phyloP scores from a whole-genome alignment of 768 basidiomycete genomes.

The Cystofilobasidium bisporidii region DNA sequence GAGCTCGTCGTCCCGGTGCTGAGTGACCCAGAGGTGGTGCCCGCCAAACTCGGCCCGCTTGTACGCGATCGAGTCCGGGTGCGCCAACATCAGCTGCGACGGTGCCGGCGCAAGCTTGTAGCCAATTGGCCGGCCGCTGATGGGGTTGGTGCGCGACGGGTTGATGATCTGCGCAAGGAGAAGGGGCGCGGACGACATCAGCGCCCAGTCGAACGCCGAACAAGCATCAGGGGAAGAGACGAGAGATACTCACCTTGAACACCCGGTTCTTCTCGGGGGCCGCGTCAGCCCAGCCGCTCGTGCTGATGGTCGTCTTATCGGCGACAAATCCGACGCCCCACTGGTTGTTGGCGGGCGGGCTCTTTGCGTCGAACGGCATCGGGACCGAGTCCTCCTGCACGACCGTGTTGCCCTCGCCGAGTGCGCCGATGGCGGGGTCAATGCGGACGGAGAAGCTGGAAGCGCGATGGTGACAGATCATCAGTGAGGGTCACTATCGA shows the following conservation, averaged over 20 bases:
- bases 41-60: background rate
- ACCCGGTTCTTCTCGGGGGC: conserved; percentile 31
- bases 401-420: conserved; percentile 23
- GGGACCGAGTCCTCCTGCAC: conserved; percentile 35
- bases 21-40: background rate
- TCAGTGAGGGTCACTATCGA: background rate
- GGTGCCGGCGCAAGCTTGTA: conserved; percentile 36
- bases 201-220: too few species aligned
- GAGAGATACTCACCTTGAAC: conserved; percentile 22
- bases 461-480: background rate
- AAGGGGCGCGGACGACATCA: background rate
- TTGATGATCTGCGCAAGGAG: conserved; percentile 28
- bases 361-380: conserved; percentile 27
- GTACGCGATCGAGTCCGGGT: conserved; percentile 22
- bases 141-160: conserved; percentile 32
- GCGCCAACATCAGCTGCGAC: conserved; percentile 33
- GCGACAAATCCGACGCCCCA: conserved; percentile 31
- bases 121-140: conserved; percentile 31
- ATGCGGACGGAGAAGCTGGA: conserved; percentile 21
- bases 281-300: conserved; percentile 33
- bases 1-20: conserved; percentile 2
- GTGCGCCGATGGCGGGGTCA: conserved; percentile 27
- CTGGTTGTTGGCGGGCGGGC: conserved; percentile 1
- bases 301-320: conserved; percentile 30
- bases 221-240: too few species aligned